Evolutionary conservation across 225 moss, liverwort and hornwort species (phyloP).

Genomic region (Bryoerythrophyllum caledonicum): DNA sequence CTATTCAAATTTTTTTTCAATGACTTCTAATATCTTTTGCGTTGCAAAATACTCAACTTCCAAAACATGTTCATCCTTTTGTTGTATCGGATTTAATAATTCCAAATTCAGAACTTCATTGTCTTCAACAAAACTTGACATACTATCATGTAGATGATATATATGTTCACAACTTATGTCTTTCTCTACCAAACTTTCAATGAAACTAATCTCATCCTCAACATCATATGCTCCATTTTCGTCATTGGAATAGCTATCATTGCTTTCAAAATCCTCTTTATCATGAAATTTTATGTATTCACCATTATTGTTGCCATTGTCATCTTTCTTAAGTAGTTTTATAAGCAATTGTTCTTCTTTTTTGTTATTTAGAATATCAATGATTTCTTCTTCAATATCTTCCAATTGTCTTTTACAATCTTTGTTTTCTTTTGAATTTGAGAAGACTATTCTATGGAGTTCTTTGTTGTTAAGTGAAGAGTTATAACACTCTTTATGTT

Average conservation of each 20-base stretch:
- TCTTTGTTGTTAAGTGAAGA: background rate
- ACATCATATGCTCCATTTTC: background rate
- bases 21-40: slow-evolving; percentile 20
- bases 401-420: background rate
- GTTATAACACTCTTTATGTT: background rate
- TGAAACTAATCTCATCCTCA: slow-evolving; percentile 28
- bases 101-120: background rate
- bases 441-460: accelerated
- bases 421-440: slow-evolving; percentile 22
- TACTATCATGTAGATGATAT: background rate
- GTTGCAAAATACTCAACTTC: background rate
- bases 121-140: background rate
- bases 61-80: background rate
- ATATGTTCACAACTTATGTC: background rate
- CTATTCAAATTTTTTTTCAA: background rate
- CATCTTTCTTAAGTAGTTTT: background rate
- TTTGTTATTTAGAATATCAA: background rate
- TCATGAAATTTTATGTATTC: accelerated
- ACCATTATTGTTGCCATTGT: background rate
- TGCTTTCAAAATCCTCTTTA: background rate
- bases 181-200: slow-evolving; percentile 22
- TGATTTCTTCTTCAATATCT: slow-evolving; percentile 18
- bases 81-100: background rate
- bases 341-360: background rate
- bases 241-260: background rate